Evolutionary conservation across 148 eudicot genomes (phyloP), one percentile per base, ranked within the genome.

Genomic region (Fagopyrum esculentum): DNA sequence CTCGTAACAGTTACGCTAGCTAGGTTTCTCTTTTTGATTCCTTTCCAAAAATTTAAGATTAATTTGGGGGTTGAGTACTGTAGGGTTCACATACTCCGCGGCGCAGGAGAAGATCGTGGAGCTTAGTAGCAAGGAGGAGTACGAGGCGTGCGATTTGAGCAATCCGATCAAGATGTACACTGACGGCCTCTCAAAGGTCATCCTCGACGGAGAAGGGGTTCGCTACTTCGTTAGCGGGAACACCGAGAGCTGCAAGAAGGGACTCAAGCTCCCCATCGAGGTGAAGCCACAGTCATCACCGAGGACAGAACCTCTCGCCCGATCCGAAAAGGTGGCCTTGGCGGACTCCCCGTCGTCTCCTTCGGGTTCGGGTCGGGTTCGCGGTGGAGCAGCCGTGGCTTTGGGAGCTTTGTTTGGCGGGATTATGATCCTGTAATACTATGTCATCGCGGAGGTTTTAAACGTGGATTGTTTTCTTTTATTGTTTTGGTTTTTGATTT

Each of bases 161-260:
- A 89, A 89, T 77, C 97, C 97, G 10, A 87, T 89, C 75, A 89
- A 45, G 81, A 87, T 86, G 92, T 86, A 84, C 78, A 87, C 92
- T 5, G 86, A 85, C 54, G 89, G 87, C 77, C 49, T 85, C 45
- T 83, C 85, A 54, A 79, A 82, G 46, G 75, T 91, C 29, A 17
- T 77, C 0, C 93, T 93, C 3, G 78, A 86, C 17, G 72, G 68
- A 64, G 91, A 85, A 85, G 93, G 93, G 9, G 75, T 68, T 72
- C 89, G 93, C 72, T 93, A 87, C 89, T 93, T 93, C 79, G 81
- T 86, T 6, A 93, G 96, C 44, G 86, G 86, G 6, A 85, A 83
- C 68, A 19, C 72, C 17, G 82, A 89, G 59, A 91, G 78, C 59
- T 93, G 98, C 84, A 87, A 84, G 54, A 83, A 82, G 55, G 98